Conservation (phyloP, 2,329 filamentous ascomycete species). For the Ceratocystis cubensis region DNA sequence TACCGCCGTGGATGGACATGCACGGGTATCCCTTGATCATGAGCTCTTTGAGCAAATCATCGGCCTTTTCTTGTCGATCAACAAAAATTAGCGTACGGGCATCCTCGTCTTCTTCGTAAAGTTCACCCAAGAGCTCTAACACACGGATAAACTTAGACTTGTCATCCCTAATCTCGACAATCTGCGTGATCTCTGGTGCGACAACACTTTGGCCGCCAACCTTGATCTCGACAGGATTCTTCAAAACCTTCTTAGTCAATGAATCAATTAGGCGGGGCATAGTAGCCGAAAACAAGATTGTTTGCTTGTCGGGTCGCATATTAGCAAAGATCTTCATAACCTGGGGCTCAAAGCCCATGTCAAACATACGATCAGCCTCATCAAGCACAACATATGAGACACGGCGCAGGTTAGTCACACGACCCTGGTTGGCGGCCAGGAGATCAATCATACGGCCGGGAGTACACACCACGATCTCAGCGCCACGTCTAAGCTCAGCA, state of each 20-base stretch:
- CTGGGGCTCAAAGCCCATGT: slow-evolving; percentile 98
- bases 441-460: slow-evolving; percentile 94
- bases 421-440: slow-evolving; percentile 81
- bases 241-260: slow-evolving; percentile 75
- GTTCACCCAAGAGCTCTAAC: slow-evolving; percentile 72
- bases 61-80: slow-evolving; percentile 80
- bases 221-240: slow-evolving; percentile 76
- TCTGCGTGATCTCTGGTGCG: slow-evolving; percentile 84
- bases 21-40: slow-evolving; percentile 78
- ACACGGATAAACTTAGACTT: slow-evolving; percentile 72
- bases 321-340: slow-evolving; percentile 94
- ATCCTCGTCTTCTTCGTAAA: slow-evolving; percentile 80
- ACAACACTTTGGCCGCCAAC: slow-evolving; percentile 80
- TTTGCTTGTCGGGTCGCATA: slow-evolving; percentile 83
- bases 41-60: slow-evolving; percentile 63
- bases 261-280: slow-evolving; percentile 90
- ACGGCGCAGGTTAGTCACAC: slow-evolving; percentile 78
- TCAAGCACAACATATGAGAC: slow-evolving; percentile 93
- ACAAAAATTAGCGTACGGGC: slow-evolving; percentile 83
- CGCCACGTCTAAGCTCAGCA: slow-evolving; percentile 85
- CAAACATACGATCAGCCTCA: slow-evolving; percentile 97
- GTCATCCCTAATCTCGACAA: slow-evolving; percentile 78
- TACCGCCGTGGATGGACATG: slow-evolving; percentile 87
- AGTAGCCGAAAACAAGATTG: slow-evolving; percentile 89
- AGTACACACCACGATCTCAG: slow-evolving; percentile 89